These are phyloP conservation scores for Beauveria australis DNA, from an alignment of 2,329 filamentous ascomycete genomes.

Conservation along the genomic window DNA sequence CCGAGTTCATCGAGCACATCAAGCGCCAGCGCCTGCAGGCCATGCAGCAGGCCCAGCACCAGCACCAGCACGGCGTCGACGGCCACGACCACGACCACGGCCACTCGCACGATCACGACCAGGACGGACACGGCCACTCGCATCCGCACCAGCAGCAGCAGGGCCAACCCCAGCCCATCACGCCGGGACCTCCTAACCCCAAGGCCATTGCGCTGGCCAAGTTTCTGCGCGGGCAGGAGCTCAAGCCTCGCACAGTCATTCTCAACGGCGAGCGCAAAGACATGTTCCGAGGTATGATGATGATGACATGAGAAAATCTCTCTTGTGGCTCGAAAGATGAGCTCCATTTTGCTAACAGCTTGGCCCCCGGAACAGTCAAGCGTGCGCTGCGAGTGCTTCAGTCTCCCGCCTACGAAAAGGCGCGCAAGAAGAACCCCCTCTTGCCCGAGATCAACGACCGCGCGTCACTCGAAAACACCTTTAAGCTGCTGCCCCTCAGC, in stretches of 20 bases:
- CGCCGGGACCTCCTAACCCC: constrained; percentile 76
- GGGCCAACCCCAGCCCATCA: constrained; percentile 57
- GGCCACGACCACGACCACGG: constrained; percentile 19
- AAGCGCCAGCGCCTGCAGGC: constrained; percentile 47
- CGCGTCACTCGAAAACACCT: constrained; percentile 80
- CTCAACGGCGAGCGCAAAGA: constrained; percentile 95
- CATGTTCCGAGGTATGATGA: constrained; percentile 76
- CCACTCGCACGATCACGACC: constrained; percentile 22
- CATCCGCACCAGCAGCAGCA: constrained; percentile 28
- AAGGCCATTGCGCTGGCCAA: constrained; percentile 82
- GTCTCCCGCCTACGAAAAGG: constrained; percentile 84
- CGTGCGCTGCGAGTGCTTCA: constrained; percentile 85
- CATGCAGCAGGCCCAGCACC: constrained; percentile 34
- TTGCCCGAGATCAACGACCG: constrained; percentile 84
- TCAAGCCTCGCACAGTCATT: constrained; percentile 87
- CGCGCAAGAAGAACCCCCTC: constrained; percentile 78
- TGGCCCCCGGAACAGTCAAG: constrained; percentile 59
- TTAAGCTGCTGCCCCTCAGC: constrained; percentile 90
- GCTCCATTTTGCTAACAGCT: neutral
- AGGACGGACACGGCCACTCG: constrained; percentile 23
- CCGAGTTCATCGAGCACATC: constrained; percentile 69
- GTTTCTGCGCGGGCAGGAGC: constrained; percentile 73
- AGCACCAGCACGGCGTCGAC: constrained; percentile 20
- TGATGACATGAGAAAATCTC: neutral
- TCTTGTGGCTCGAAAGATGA: neutral